Evolutionary conservation across 352 stramenopile species (phyloP).

Genomic region (Pythium dissotocum): DNA sequence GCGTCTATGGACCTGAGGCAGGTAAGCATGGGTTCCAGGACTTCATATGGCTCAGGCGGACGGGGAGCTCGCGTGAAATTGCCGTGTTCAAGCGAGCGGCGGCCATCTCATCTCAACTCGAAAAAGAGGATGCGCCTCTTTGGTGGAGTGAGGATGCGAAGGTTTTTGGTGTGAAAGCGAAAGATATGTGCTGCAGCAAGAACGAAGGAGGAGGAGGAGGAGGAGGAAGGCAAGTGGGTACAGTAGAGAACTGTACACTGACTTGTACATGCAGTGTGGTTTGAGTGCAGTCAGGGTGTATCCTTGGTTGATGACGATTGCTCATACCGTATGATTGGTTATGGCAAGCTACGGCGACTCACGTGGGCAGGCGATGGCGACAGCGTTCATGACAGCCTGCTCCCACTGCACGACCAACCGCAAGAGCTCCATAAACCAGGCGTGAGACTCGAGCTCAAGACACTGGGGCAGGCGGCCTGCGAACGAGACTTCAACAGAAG

Average conservation of each 20-base stretch:
- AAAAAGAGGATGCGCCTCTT: neutral
- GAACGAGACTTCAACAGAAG: constrained; percentile 10
- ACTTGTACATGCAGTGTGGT: too few relatives aligned
- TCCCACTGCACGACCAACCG: constrained; percentile 23
- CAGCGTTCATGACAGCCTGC: constrained; percentile 6
- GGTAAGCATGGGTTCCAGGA: neutral
- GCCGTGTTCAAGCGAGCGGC: constrained; percentile 3
- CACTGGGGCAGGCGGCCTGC: constrained; percentile 8
- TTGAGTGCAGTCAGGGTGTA: neutral
- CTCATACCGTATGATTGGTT: neutral
- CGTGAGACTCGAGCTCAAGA: constrained; percentile 9
- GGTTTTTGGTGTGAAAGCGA: neutral
- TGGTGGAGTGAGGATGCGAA: neutral
- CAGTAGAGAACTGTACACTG: neutral
- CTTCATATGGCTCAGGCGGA: neutral
- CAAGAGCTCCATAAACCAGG: constrained; percentile 22
- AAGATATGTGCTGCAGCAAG: neutral
- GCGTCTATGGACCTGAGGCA: neutral
- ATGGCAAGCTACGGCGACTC: neutral
- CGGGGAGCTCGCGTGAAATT: neutral
- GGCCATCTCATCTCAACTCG: constrained; percentile 1
- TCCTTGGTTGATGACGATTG: neutral
- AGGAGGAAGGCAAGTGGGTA: neutral
- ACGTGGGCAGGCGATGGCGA: constrained; percentile 8
- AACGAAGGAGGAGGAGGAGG: neutral